phyloP scores from a whole-genome alignment of 2,329 filamentous ascomycete species.

The Colletotrichum zoysiae region DNA sequence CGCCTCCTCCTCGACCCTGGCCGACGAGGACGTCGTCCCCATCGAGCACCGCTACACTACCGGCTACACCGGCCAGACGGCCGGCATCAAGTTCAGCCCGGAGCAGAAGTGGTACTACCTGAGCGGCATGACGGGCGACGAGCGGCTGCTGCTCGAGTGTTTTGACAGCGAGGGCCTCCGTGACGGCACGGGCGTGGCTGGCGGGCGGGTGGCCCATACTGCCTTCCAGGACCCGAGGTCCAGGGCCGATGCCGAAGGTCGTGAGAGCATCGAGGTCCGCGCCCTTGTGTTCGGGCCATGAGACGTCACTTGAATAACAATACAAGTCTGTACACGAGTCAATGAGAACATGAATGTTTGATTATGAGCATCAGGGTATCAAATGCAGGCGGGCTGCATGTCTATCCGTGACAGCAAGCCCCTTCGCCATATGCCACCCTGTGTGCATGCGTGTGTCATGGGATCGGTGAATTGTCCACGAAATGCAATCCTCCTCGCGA shows the following conservation, averaged over 20 bases:
- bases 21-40: conserved; percentile 74
- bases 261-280: conserved; percentile 92
- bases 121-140: conserved; percentile 80
- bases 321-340: conserved; percentile 4
- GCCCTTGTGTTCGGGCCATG: conserved; percentile 82
- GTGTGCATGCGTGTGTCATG: conserved; percentile 1
- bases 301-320: background rate
- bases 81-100: conserved; percentile 72
- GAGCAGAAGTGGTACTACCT: conserved; percentile 83
- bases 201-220: conserved; percentile 75
- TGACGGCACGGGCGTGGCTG: conserved; percentile 61
- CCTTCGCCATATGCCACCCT: conserved; percentile 25
- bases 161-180: conserved; percentile 75
- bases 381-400: conserved; percentile 22
- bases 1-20: conserved; percentile 72
- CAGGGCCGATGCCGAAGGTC: conserved; percentile 73
- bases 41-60: conserved; percentile 81
- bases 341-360: conserved; percentile 33
- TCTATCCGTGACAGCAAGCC: conserved; percentile 19
- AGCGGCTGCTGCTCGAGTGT: conserved; percentile 83
- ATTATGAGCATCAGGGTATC: conserved; percentile 36
- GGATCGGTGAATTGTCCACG: conserved; percentile 14
- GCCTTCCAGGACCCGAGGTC: conserved; percentile 85
- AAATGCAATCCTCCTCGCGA: conserved; percentile 23
- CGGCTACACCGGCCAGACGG: conserved; percentile 79